These are phyloP conservation scores for Cutaneotrichosporon cavernicola DNA, from an alignment of 1,284 basidiomycete species.

Conservation along the genomic window DNA sequence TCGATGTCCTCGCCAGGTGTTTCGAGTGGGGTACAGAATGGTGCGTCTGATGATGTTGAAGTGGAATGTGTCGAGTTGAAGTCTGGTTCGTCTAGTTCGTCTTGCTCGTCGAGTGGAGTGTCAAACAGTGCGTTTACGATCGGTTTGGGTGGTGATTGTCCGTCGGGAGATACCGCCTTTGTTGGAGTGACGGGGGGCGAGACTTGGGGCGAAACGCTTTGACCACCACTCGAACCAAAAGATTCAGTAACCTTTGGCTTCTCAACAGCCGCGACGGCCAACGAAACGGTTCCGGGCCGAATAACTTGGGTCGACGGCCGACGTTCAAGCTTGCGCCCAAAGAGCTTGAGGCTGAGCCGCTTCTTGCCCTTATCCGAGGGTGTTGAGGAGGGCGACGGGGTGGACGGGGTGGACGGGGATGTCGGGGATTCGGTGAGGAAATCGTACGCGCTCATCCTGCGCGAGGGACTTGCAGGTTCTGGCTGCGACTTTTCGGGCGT, in stretches of 20 bases:
- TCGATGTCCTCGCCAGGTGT: neutral
- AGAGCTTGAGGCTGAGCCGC: neutral
- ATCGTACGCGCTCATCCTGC: constrained; percentile 4
- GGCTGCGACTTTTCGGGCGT: neutral
- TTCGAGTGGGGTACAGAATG: neutral
- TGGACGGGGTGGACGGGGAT: too few relatives aligned
- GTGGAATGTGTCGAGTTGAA: neutral
- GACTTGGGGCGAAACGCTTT: neutral
- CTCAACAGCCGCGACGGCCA: neutral
- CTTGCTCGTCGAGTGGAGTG: neutral
- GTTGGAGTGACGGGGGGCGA: neutral
- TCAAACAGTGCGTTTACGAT: neutral
- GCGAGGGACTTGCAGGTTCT: neutral
- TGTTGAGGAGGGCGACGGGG: neutral
- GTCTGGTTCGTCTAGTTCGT: neutral
- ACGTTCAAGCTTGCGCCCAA: neutral
- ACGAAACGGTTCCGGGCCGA: neutral
- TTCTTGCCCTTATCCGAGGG: neutral
- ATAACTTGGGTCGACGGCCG: neutral
- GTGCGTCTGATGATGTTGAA: neutral
- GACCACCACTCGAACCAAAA: too few relatives aligned
- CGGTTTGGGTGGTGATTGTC: neutral
- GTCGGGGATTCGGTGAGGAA: constrained; percentile 9
- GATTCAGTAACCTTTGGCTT: neutral
- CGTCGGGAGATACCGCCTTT: constrained; percentile 1